Percentiles rank a stretch among this genome's conserved stretches.
Evolutionary conservation across 2,329 filamentous ascomycete genomes (phyloP).

Genomic region (Niveomyces coronatus): DNA sequence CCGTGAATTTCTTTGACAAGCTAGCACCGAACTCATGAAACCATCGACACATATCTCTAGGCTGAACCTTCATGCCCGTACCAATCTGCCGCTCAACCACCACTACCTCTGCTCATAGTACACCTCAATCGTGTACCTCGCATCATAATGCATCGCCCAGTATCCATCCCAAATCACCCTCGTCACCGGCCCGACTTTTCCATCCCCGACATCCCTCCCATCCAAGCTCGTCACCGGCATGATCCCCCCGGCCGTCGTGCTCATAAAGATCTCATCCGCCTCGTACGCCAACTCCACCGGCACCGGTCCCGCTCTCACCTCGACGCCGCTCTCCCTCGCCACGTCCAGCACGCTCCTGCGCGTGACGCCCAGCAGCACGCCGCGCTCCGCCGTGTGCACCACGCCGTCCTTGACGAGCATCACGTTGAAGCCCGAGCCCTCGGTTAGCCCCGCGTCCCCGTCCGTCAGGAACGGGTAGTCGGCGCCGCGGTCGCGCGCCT

Average conservation of each 20-base stretch:
- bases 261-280: conserved; percentile 41
- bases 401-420: conserved; percentile 33
- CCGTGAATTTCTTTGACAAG: too few species aligned
- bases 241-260: conserved; percentile 40
- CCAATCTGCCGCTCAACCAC: too few species aligned
- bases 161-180: conserved; percentile 39
- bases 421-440: conserved; percentile 41
- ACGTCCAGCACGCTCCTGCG: conserved; percentile 37
- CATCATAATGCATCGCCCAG: conserved; percentile 37
- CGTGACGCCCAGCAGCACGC: conserved; percentile 38
- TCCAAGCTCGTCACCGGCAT: conserved; percentile 41
- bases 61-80: too few species aligned
- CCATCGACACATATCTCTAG: too few species aligned
- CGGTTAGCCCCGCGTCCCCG: conserved; percentile 37
- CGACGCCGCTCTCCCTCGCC: conserved; percentile 22
- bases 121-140: too few species aligned
- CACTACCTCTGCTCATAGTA: too few species aligned
- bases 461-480: conserved; percentile 39
- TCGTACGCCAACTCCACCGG: conserved; percentile 30
- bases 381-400: conserved; percentile 35
- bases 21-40: too few species aligned
- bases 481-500: conserved; percentile 35
- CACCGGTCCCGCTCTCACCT: conserved; percentile 29
- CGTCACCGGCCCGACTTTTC: conserved; percentile 34
- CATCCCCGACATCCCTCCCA: conserved; percentile 28